Conservation (phyloP, 306 rosid species). For the Dalbergia oliveri region DNA sequence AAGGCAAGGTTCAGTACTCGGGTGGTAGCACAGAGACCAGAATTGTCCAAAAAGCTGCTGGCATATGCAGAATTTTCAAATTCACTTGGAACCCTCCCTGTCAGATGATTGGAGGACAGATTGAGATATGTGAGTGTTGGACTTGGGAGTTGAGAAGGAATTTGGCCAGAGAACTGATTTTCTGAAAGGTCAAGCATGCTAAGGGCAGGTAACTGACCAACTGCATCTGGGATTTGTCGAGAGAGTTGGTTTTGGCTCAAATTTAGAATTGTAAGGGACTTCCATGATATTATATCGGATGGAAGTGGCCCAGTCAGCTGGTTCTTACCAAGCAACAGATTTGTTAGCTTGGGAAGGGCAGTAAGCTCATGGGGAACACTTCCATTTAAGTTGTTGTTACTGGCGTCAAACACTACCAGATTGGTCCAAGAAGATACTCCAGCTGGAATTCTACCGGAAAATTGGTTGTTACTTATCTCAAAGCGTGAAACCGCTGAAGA, state of each 20-base stretch:
- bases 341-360: slow-evolving; percentile 38
- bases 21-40: slow-evolving; percentile 57
- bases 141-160: slow-evolving; percentile 40
- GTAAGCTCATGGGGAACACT: slow-evolving; percentile 61
- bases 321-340: slow-evolving; percentile 56
- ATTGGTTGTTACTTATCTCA: slow-evolving; percentile 53
- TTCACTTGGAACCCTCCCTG: slow-evolving; percentile 53
- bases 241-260: slow-evolving; percentile 52
- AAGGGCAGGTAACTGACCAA: slow-evolving; percentile 53
- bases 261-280: slow-evolving; percentile 43
- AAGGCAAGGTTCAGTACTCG: slow-evolving; percentile 28
- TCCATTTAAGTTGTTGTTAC: slow-evolving; percentile 58
- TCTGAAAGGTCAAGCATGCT: slow-evolving; percentile 60
- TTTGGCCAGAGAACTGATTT: slow-evolving; percentile 61
- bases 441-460: slow-evolving; percentile 54
- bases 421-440: slow-evolving; percentile 51
- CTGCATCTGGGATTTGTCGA: slow-evolving; percentile 53
- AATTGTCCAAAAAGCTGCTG: slow-evolving; percentile 65
- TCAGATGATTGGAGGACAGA: slow-evolving; percentile 51
- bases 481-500: slow-evolving; percentile 41
- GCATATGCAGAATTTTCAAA: slow-evolving; percentile 46
- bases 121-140: slow-evolving; percentile 10
- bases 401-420: slow-evolving; percentile 52
- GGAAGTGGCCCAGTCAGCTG: slow-evolving; percentile 55
- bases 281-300: slow-evolving; percentile 47